Evolutionary conservation across 2,329 filamentous ascomycete species (phyloP), one percentile per base, ranked within the genome.

Genomic region (Aureobasidium melanogenum): DNA sequence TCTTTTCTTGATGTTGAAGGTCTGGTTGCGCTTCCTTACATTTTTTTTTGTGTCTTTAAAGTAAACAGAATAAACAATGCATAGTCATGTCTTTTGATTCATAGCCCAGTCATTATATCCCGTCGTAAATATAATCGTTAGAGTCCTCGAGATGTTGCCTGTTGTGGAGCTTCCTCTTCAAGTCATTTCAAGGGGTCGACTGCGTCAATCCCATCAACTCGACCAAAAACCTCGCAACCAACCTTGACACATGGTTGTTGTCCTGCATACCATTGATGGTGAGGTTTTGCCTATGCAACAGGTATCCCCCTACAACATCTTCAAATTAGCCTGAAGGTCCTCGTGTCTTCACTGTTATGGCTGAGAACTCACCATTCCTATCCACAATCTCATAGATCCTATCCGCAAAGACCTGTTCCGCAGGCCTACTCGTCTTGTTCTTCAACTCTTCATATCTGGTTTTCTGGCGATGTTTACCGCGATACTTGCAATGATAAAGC

Each of bases 401-500:
- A 17, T 56, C 43, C 17, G 62, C 48, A 48, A 64, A 64, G 12
- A 34, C 34, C 36, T 41, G 41, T 26, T 64, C 63, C 4, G 58
- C 52, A 19, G 46, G 28, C 15, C 43, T 47, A 4, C 38, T 22
- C 5, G 50, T 39, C 15, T 47, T 46, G 15, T 26, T 24, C 12
- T 52, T 59, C 34, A 54, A 62, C 15, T 64, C 61, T 2, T 61
- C 50, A 15, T 62, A 52, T 24, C 52, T 54, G 17, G 61, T 55
- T 17, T 48, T 59, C 34, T 50, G 54, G 2, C 51, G n/a, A 26
- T 68, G 71, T 56, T 66, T 75, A 63, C 75, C 73, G 52, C 77
- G 74, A 65, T 79, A 79, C 66, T 79, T 80, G 73, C 73, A 76
- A 39, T 76, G 69, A 67, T 79, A 80, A 14, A 80, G 71, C 19